A percentile compares a stretch with the other conserved stretches of the same genome.
Conservation (phyloP, 495 filamentous ascomycete genomes). For the Talaromyces ruber region DNA sequence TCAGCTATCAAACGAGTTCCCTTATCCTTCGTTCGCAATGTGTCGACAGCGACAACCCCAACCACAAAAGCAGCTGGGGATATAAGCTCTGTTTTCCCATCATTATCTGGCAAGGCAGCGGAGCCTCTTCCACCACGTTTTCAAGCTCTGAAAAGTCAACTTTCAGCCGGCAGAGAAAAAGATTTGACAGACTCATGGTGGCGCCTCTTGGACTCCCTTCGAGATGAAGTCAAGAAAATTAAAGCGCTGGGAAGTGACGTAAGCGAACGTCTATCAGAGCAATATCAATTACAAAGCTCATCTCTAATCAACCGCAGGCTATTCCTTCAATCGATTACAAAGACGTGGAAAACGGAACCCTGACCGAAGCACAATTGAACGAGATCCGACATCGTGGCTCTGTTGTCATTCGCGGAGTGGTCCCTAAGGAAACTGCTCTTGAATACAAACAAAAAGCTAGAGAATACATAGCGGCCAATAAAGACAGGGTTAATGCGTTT, state of each 20-base stretch:
- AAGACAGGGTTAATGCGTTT: conserved; percentile 39
- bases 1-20: neutral
- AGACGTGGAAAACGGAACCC: conserved; percentile 24
- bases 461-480: conserved; percentile 53
- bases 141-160: conserved; percentile 58
- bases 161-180: conserved; percentile 56
- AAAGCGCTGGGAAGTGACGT: conserved; percentile 42
- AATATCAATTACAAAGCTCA: too few relatives aligned
- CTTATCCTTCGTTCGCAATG: neutral
- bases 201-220: conserved; percentile 53
- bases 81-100: conserved; percentile 65
- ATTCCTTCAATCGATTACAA: conserved; percentile 43
- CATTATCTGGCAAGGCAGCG: conserved; percentile 49
- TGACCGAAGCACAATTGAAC: conserved; percentile 11
- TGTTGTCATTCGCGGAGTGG: conserved; percentile 49
- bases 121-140: conserved; percentile 65
- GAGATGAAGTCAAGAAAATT: conserved; percentile 36
- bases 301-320: conserved; percentile 11
- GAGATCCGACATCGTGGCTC: conserved; percentile 46
- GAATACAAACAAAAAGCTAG: conserved; percentile 36
- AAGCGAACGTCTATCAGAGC: conserved; percentile 8
- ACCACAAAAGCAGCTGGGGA: conserved; percentile 37
- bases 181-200: conserved; percentile 59
- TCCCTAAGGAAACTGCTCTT: conserved; percentile 31
- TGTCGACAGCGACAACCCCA: neutral